Evolutionary conservation across 192 early-diverging fungal genomes (phyloP), one percentile per base, ranked within the genome.

Genomic region (Globomyces pollinis-pini): DNA sequence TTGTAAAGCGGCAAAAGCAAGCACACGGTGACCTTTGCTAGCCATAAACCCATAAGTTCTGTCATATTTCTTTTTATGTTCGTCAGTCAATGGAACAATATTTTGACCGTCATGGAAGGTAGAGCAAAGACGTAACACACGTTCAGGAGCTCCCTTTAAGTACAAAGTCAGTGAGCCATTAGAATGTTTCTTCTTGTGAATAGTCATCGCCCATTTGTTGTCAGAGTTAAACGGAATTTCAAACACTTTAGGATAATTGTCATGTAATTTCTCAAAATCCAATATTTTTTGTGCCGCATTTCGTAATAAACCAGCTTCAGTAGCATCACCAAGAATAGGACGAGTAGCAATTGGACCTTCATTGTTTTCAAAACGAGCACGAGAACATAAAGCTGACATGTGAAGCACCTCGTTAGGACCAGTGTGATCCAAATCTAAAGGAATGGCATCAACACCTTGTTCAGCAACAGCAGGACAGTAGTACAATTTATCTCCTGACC

Each of bases 71-170:
- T 62, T 70, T 39, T 64, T 66, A 64, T 94, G 88, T 15, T 74
- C 76, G 2, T 78, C 81, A 3, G 79, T 87, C 66, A 97, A 64
- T 6, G 84, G 79, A 30, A 84, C 69, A 28, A 71, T 51, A 11
- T 67, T 61, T 38, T 71, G 78, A 29, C 69, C 78, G 45, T 69
- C 68, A 29, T 91, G 68, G 64, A 94, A 87, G 6, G 79, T 84
- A 43, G 75, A 72, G 78, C 95, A 98, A 49, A 91, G 62, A 2
- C 76, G 63, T 36, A 98, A 76, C 20, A 98, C 84, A 42, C 91
- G 84, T 75, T 98, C 95, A 12, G 95, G 95, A 6, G 95, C 95
- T 30, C 95, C 95, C 73, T 98, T 96, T 43, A 96, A 83, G 71
- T 86, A 86, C 16, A 94, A 71, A 15, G 86, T 93, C 44, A 89